A percentile compares a stretch with the other conserved stretches of the same genome.
These are phyloP conservation scores for Zea luxurians DNA, from an alignment of 176 grass and related monocot genomes.

Conservation along the genomic window DNA sequence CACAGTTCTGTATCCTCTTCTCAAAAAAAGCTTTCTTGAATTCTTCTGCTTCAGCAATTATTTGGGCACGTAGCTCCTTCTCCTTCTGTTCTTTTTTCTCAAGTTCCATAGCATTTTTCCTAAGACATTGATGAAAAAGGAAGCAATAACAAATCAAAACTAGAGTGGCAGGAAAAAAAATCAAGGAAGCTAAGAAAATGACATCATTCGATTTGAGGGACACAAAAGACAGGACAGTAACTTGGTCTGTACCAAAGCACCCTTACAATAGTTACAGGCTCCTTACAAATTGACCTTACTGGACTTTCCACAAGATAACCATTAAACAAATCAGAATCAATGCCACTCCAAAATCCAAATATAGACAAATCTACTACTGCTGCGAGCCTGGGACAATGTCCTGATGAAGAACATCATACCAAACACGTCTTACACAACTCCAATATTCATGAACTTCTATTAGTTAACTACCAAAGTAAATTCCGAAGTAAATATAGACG, in stretches of 20 bases:
- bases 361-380: neutral
- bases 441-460: neutral
- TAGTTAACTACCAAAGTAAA: neutral
- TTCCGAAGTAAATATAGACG: neutral
- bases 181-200: no score
- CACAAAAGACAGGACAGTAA: no score
- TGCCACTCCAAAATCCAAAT: no score
- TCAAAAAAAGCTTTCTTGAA: constrained; percentile 81
- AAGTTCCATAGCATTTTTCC: constrained; percentile 83
- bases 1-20: constrained; percentile 78
- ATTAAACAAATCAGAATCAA: no score
- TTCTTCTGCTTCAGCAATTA: constrained; percentile 83
- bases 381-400: no score
- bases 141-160: neutral
- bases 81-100: constrained; percentile 81
- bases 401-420: neutral
- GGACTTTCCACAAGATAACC: no score
- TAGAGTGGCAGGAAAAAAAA: neutral
- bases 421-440: neutral
- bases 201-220: no score
- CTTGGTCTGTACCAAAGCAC: no score
- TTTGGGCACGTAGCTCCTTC: constrained; percentile 76
- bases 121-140: constrained; percentile 33
- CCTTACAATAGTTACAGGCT: no score
- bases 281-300: no score